Base-by-base conservation (phyloP, 2,329 filamentous ascomycete species). In the Ascochyta viciae-villosae region DNA sequence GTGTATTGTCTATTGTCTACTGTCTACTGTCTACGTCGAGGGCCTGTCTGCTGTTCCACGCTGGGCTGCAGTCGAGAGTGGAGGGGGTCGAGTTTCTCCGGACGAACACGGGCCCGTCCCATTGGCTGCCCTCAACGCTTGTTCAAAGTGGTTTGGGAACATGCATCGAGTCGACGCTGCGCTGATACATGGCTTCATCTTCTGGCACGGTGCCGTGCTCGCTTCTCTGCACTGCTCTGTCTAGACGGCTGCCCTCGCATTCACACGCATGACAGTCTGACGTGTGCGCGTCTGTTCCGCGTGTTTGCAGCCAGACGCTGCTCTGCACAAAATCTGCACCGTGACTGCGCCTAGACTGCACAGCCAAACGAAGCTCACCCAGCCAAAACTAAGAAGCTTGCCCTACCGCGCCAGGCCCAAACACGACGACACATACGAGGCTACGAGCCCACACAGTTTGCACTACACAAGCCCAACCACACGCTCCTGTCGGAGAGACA, bases 311-410 rank as follows among this genome's bases (percentile, higher is more conserved):
- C 8, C 27, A 3, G 3, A 9, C 8, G 3, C 27, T 12, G 27
- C 27, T 9, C 3, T 26, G 29, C 29, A 3, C 16, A 16, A 19
- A 19, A 15, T n/a, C 44, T 44, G 51, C 51, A 49, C 44, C 9
- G 44, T 54, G 43, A 48, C 44, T 34, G 44, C 44, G 50, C 50
- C 50, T 19, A 54, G 43, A 22, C 50, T 19, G 19, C 19, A 19
- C 19, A 19, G 19, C 19, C 19, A 19, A 19, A 19, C 19, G 19
- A 19, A 54, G 44, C 51, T 43, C 44, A 39, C 8, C 40, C 45
- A 54, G 39, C 51, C 29, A 49, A 54, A 41, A 46, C 34, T 39
- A 43, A 44, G 38, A 26, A 54, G 51, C 51, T 54, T 54, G 40
- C 26, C 26, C 39, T 24, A 9, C 33, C 15, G 27, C 8, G 33